Conservation (phyloP, 352 stramenopile species). For the Lagenidium giganteum region DNA sequence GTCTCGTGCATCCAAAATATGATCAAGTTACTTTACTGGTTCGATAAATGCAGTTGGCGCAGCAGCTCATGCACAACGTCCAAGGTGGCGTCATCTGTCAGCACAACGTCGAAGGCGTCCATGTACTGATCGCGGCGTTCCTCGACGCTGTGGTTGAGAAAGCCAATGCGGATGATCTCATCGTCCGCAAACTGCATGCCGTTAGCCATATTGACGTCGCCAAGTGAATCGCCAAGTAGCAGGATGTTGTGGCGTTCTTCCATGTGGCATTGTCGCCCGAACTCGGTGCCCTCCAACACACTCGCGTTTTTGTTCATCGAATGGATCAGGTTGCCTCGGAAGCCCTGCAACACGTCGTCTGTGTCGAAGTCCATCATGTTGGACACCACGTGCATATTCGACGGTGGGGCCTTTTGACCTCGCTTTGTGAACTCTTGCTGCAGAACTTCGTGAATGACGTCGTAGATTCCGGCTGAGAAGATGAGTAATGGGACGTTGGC, state of each 20-base stretch:
- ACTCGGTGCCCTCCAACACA: slow-evolving; percentile 52
- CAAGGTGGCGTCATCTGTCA: slow-evolving; percentile 65
- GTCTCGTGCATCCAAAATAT: no score
- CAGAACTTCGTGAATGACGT: slow-evolving; percentile 48
- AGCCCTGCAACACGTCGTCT: slow-evolving; percentile 33
- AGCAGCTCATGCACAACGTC: no score
- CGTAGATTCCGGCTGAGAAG: slow-evolving; percentile 55
- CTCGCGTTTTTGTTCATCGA: slow-evolving; percentile 75
- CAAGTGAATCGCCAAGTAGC: slow-evolving; percentile 56
- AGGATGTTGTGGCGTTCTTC: slow-evolving; percentile 61
- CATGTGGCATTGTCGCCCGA: slow-evolving; percentile 39
- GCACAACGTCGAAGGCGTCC: slow-evolving; percentile 53
- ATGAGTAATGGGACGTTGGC: slow-evolving; percentile 42
- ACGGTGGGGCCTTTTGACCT: slow-evolving; percentile 14
- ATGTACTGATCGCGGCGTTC: slow-evolving; percentile 64
- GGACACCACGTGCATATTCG: slow-evolving; percentile 68
- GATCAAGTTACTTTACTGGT: no score
- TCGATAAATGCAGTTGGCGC: no score
- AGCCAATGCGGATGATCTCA: slow-evolving; percentile 59
- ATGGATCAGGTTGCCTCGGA: slow-evolving; percentile 63
- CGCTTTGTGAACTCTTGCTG: slow-evolving; percentile 32
- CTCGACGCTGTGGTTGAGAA: slow-evolving; percentile 66
- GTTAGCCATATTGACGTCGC: slow-evolving; percentile 51
- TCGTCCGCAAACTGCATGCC: slow-evolving; percentile 36
- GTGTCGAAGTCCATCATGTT: slow-evolving; percentile 74